These are phyloP conservation scores for Pseudevernia furfuracea DNA, from an alignment of 495 filamentous ascomycete species.

Conservation along the genomic window DNA sequence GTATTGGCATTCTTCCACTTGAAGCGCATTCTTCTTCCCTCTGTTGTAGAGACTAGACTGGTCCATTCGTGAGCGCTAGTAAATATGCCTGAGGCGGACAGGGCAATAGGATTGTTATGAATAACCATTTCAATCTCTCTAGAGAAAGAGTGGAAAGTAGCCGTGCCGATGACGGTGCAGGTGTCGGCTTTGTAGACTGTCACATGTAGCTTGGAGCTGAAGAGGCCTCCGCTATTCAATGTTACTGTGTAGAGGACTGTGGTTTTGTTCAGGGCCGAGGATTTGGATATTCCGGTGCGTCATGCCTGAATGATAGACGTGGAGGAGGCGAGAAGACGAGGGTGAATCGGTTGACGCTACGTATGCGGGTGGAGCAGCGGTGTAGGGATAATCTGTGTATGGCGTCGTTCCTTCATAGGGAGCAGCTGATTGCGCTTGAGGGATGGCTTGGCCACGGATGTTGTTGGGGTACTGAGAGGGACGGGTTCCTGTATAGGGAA, in stretches of 20 bases:
- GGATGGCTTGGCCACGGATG: neutral
- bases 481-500: neutral
- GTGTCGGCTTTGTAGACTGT: neutral
- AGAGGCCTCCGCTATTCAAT: slow-evolving; percentile 5
- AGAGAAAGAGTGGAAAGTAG: slow-evolving; percentile 14
- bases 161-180: slow-evolving; percentile 12
- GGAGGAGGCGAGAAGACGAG: slow-evolving; percentile 6
- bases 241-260: slow-evolving; percentile 15
- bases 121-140: slow-evolving; percentile 14
- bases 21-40: neutral
- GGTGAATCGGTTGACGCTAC: neutral
- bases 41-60: neutral
- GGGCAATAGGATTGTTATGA: slow-evolving; percentile 7
- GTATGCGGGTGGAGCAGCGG: neutral
- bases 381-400: neutral
- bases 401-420: neutral
- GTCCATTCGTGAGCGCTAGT: neutral
- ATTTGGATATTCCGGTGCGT: slow-evolving; percentile 10
- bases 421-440: neutral
- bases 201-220: slow-evolving; percentile 20
- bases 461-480: neutral
- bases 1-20: slow-evolving; percentile 14
- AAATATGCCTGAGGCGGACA: slow-evolving; percentile 11
- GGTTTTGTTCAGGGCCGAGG: slow-evolving; percentile 16
- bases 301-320: slow-evolving; percentile 12